Evolutionary conservation across 345 rosid species (phyloP).

Genomic region (Syzygium grande): DNA sequence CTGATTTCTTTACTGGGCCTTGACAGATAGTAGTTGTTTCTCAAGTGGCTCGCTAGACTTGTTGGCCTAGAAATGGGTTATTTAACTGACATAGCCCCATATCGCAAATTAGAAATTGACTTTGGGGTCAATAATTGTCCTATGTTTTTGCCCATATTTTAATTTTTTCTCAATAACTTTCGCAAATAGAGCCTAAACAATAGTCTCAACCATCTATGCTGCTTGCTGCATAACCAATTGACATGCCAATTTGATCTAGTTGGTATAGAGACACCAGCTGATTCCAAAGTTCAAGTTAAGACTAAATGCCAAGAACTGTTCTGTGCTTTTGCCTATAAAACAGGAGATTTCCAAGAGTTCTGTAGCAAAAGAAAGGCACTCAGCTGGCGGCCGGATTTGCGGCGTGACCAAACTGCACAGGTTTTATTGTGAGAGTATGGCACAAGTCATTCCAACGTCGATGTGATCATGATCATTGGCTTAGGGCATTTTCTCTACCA

Average conservation of each 20-base stretch:
- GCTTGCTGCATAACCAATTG: neutral
- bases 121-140: neutral
- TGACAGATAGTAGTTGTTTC: neutral
- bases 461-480: neutral
- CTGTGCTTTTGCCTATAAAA: neutral
- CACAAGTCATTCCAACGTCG: neutral
- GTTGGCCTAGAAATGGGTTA: neutral
- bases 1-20: neutral
- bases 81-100: neutral
- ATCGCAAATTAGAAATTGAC: neutral
- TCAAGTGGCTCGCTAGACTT: neutral
- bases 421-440: neutral
- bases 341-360: neutral
- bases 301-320: neutral
- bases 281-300: neutral
- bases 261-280: neutral
- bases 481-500: neutral
- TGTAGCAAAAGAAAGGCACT: neutral
- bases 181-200: neutral
- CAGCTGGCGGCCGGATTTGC: neutral
- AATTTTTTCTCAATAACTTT: neutral
- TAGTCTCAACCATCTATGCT: neutral
- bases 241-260: neutral
- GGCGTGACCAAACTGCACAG: neutral
- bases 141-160: neutral